Base-by-base conservation (phyloP, 352 stramenopile genomes). In the Globisporangium camurandrum region DNA sequence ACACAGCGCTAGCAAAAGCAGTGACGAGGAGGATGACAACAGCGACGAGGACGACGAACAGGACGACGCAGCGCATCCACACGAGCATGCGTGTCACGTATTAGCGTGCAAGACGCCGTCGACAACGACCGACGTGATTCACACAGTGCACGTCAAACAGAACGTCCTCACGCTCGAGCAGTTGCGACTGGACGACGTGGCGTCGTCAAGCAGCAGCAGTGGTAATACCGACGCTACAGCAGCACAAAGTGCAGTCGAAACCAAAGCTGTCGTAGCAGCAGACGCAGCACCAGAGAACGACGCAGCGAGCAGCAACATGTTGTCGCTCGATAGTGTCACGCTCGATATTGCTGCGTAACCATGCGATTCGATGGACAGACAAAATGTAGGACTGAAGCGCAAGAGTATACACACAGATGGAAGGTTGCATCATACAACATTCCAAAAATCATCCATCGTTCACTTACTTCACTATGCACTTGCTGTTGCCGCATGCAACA, bases 61-160 rank as follows among this genome's bases (percentile, higher is more conserved):
- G 19, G 81, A 82, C 59, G 83, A 83, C n/a, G n/a, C n/a, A n/a
- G n/a, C n/a, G n/a, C n/a, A n/a, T n/a, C n/a, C n/a, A n/a, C n/a
- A n/a, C n/a, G n/a, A n/a, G n/a, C n/a, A n/a, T n/a, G n/a, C n/a
- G 31, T 86, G 75, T 27, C 62, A 86, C 34, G 47, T 87, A 31
- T 52, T 86, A 23, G 61, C 56, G 19, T 84, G 75, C 39, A 73
- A 71, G 54, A 46, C 63, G 14, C 57, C 68, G n/a, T 79, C 66
- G 66, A 30, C 43, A 4, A 12, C 37, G 31, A 22, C 14, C 12
- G 20, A 39, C n/a, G 26, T 17, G 9, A 39, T 89, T 23, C 60
- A 86, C 49, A 36, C 67, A 5, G 73, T 65, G 11, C 57, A 64
- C 8, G 75, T 89, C 17, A 59, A 64, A 3, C 72, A 86, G 39